Evolutionary conservation across 2,329 filamentous ascomycete species (phyloP), one percentile per base, ranked within the genome.

Genomic region (Aureobasidium sp.): DNA sequence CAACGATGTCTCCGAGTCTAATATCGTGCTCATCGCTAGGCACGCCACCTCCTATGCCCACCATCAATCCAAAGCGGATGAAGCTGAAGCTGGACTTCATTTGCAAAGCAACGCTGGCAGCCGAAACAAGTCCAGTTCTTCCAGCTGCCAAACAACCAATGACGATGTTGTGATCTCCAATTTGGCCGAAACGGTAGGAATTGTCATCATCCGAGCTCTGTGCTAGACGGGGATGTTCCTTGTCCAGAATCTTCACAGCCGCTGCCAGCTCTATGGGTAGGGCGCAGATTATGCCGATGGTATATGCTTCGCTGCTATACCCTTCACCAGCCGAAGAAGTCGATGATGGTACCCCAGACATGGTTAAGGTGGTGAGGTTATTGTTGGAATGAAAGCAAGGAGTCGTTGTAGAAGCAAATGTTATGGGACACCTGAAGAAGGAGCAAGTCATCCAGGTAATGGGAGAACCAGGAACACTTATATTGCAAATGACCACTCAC

Each of bases 1-100:
- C 59, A 1, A 68, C 65, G 3, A 71, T 53, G 37, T 71, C 69
- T 1, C 69, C 69, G 3, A 71, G 67, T 0, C 69, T 66, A 2
- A 71, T 64, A 31, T 70, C 68, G 11, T 36, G n/a, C 12, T 51
- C 29, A 22, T 47, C 31, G 37, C 39, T 66, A 5, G 49, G 52
- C 4, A 65, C 65, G 5, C 67, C 67, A 14, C 67, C 67, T 4
- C 55, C 67, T 9, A 68, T 66, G 11, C 67, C 66, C 1, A 68
- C 67, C 52, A 68, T 63, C 17, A 68, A 48, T 5, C 64, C 64
- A 20, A 39, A 31, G 3, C 37, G 52, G 12, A 44, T 7, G 42
- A 4, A n/a, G 2, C 37, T 44, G 44, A 68, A 68, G 20, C 58
- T 62, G 2, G 59, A 48, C n/a, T 31, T 42, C 61, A 65, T 64